Percentiles rank a stretch among this genome's conserved stretches.
Conservation (phyloP, 2,329 filamentous ascomycete species). For the Pseudogymnoascus sp. region DNA sequence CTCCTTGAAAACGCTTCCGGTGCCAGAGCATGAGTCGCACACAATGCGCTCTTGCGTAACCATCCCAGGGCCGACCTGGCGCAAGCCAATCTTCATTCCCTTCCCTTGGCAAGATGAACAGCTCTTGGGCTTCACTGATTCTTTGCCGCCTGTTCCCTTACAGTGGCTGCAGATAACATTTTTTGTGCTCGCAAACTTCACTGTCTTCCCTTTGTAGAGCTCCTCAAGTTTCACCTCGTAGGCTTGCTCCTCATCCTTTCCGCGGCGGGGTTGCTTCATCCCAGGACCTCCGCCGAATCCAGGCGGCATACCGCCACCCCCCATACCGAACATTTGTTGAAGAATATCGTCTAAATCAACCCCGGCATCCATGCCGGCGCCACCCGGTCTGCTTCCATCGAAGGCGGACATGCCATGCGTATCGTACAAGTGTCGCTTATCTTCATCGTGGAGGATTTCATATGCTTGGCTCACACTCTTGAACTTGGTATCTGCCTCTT, state of each 20-base stretch:
- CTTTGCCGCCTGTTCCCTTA: constrained; percentile 83
- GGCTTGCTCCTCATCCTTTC: constrained; percentile 77
- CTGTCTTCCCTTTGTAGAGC: constrained; percentile 96
- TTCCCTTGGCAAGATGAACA: constrained; percentile 80
- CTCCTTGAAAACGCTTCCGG: constrained; percentile 82
- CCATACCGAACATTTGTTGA: constrained; percentile 82
- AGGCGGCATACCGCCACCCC: constrained; percentile 39
- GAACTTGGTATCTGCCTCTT: constrained; percentile 83
- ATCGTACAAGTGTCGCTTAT: constrained; percentile 88
- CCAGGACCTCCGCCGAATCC: constrained; percentile 30
- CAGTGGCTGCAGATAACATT: constrained; percentile 82
- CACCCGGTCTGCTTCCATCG: constrained; percentile 60
- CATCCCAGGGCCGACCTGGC: constrained; percentile 78
- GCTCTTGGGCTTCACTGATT: constrained; percentile 74
- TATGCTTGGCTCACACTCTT: constrained; percentile 91
- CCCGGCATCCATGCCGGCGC: constrained; percentile 54
- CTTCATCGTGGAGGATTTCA: constrained; percentile 93
- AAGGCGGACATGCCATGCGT: constrained; percentile 94
- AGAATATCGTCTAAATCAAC: constrained; percentile 89
- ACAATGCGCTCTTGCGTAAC: constrained; percentile 70
- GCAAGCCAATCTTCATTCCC: constrained; percentile 67
- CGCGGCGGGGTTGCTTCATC: constrained; percentile 57
- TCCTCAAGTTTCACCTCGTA: constrained; percentile 91
- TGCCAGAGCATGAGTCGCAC: constrained; percentile 76
- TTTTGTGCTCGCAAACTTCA: constrained; percentile 93